Conservation (phyloP, 768 basidiomycete species). For the Amanita thiersii region DNA sequence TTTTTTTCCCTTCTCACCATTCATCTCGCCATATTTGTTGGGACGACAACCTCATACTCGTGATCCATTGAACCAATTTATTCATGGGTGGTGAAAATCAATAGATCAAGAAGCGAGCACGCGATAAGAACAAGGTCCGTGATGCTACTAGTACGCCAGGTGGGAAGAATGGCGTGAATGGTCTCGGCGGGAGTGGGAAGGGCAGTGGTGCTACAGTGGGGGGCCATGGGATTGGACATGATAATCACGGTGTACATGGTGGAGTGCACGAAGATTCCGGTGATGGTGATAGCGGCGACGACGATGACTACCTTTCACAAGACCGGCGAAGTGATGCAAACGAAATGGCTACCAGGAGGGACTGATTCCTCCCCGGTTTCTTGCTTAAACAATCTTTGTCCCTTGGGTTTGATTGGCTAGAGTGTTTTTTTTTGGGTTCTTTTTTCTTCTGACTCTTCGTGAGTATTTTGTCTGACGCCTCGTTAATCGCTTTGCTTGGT, state of each 20-base stretch:
- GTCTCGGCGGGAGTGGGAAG: conserved; percentile 9
- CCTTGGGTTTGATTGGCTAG: no score
- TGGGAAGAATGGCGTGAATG: conserved; percentile 7
- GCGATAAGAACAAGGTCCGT: conserved; percentile 16
- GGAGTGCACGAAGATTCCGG: conserved; percentile 12
- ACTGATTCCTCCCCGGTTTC: conserved; percentile 1
- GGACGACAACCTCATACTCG: conserved; percentile 1
- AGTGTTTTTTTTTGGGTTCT: no score
- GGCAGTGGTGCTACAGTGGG: conserved; percentile 1
- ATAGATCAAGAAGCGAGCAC: conserved; percentile 27
- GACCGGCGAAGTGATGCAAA: conserved; percentile 14
- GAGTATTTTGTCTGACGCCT: no score
- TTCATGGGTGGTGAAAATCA: conserved; percentile 3
- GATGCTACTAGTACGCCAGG: conserved; percentile 9
- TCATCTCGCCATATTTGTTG: neutral
- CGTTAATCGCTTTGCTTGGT: no score
- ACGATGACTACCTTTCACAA: conserved; percentile 20
- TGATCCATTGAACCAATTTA: conserved; percentile 8
- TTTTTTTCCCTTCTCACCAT: neutral
- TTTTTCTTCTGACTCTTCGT: no score
- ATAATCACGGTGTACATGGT: neutral
- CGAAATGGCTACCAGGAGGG: conserved; percentile 7
- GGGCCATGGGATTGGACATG: neutral
- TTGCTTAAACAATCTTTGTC: no score
- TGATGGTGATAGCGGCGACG: conserved; percentile 20